phyloP scores from a whole-genome alignment of 441 rosid species.

The Daphne laureola region DNA sequence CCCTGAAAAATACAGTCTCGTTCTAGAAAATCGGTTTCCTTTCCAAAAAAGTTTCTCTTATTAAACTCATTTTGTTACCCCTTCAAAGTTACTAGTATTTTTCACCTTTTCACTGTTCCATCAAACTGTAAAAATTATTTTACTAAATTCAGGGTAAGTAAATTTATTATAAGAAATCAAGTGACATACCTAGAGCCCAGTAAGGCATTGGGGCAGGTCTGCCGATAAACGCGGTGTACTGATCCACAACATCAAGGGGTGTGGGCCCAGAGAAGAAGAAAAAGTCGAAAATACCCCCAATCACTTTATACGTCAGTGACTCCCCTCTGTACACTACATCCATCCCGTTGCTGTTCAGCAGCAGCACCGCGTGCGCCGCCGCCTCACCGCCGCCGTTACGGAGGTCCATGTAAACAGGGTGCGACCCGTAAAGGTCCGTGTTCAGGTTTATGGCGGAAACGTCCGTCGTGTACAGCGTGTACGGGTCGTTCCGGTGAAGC shows the following conservation, averaged over 20 bases:
- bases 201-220: conserved; percentile 98
- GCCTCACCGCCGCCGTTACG: conserved; percentile 60
- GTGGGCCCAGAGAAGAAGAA: conserved; percentile 81
- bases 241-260: conserved; percentile 78
- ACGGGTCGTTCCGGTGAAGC: conserved; percentile 79
- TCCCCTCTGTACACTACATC: conserved; percentile 78
- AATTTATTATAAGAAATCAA: background rate
- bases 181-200: conserved; percentile 76
- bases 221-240: conserved; percentile 75
- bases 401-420: conserved; percentile 94
- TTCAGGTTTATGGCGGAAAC: conserved; percentile 74
- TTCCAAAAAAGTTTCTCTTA: too few relatives aligned
- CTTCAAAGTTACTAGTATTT: too few relatives aligned
- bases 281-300: conserved; percentile 90
- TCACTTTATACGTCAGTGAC: conserved; percentile 82
- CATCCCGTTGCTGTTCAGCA: conserved; percentile 95
- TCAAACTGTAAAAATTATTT: too few relatives aligned
- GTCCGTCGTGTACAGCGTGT: conserved; percentile 81
- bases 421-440: conserved; percentile 84
- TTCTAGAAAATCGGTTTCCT: too few relatives aligned
- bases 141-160: too few relatives aligned
- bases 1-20: too few relatives aligned
- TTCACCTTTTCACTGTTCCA: too few relatives aligned
- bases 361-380: conserved; percentile 65
- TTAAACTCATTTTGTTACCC: too few relatives aligned